Evolutionary conservation across 2,329 filamentous ascomycete genomes (phyloP).

Genomic region (Talaromyces sp.): DNA sequence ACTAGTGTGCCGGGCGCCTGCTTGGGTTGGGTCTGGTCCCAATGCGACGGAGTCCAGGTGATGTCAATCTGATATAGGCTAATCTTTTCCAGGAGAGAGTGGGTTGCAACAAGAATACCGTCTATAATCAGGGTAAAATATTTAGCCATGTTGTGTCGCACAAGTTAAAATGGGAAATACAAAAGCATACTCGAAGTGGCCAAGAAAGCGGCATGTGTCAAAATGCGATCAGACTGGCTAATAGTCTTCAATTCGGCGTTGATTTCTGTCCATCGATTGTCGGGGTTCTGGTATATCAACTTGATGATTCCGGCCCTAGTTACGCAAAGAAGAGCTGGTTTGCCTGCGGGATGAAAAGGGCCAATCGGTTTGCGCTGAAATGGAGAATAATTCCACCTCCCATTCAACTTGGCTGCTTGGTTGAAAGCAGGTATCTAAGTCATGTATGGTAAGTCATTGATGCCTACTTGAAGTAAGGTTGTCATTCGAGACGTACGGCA

Average conservation of each 20-base stretch:
- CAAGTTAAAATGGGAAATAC: conserved; percentile 1
- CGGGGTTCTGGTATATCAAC: conserved; percentile 72
- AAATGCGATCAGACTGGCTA: conserved; percentile 65
- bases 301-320: conserved; percentile 69
- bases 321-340: conserved; percentile 70
- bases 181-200: conserved; percentile 61
- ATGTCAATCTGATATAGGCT: conserved; percentile 69
- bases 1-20: conserved; percentile 17
- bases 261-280: conserved; percentile 65
- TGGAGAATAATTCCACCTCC: conserved; percentile 64
- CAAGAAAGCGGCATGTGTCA: conserved; percentile 72
- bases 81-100: conserved; percentile 61
- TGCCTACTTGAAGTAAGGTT: neutral
- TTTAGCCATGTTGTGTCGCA: neutral
- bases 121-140: conserved; percentile 9
- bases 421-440: conserved; percentile 40
- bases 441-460: neutral
- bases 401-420: conserved; percentile 58
- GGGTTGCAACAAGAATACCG: conserved; percentile 32
- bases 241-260: conserved; percentile 70
- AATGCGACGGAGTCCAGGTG: conserved; percentile 62
- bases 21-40: conserved; percentile 32
- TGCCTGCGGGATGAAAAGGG: conserved; percentile 62
- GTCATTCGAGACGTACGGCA: conserved; percentile 40
- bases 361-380: conserved; percentile 61